phyloP scores from a whole-genome alignment of 768 basidiomycete genomes.

The Sarcomyxa edulis region DNA sequence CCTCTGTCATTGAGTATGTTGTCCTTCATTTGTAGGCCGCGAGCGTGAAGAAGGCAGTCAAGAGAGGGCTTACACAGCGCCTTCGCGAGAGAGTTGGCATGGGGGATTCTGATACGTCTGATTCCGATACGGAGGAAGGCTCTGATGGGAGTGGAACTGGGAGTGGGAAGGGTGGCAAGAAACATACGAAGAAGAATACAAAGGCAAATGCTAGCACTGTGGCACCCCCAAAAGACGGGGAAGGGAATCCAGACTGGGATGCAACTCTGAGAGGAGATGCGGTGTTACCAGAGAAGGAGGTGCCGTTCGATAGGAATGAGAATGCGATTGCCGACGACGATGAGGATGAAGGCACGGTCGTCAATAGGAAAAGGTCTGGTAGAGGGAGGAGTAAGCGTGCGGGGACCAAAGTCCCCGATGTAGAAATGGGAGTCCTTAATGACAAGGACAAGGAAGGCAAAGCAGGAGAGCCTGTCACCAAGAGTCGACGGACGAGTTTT shows the following conservation, averaged over 20 bases:
- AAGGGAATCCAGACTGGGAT: constrained; percentile 24
- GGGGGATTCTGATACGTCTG: constrained; percentile 54
- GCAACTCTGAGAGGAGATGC: constrained; percentile 20
- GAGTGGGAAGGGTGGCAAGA: constrained; percentile 14
- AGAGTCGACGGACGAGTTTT: constrained; percentile 28
- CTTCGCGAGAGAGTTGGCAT: constrained; percentile 72
- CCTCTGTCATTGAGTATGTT: neutral
- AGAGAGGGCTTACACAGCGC: constrained; percentile 73
- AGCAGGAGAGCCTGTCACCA: constrained; percentile 12
- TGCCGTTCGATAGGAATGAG: constrained; percentile 12
- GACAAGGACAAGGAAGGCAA: constrained; percentile 5
- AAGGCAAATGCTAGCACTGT: constrained; percentile 6
- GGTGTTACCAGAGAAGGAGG: constrained; percentile 14
- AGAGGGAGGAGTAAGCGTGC: constrained; percentile 10
- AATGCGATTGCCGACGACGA: neutral
- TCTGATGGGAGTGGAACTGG: constrained; percentile 16
- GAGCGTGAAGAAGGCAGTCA: constrained; percentile 82
- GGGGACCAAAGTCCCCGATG: neutral
- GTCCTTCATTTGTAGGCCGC: constrained; percentile 36
- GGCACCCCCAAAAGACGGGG: no score
- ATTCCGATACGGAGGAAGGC: constrained; percentile 36
- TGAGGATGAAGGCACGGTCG: neutral
- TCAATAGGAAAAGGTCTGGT: constrained; percentile 2
- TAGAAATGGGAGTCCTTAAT: constrained; percentile 2
- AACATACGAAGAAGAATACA: constrained; percentile 11